Evolutionary conservation across 805 yeast genomes (phyloP), one percentile per base, ranked within the genome.

Genomic region (Myxozyma lipomycoides): DNA sequence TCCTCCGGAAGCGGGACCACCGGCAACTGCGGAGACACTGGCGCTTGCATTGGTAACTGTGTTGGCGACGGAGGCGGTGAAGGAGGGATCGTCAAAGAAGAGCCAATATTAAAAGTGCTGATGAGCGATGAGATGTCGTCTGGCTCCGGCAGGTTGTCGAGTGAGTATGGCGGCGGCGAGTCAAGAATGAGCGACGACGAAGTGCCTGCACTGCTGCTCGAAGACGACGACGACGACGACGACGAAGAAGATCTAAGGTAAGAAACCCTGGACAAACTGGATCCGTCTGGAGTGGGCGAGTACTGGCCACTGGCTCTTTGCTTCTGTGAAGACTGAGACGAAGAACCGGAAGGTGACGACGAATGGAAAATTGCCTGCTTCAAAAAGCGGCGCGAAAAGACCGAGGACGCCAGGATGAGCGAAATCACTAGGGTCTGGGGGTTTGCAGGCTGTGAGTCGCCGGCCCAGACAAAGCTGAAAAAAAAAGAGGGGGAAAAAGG

Each of bases 311-410:
- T 26, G 25, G 3, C 43, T 23, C 21, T 4, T 38, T 18, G 40
- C 10, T 17, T 26, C 23, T 26, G 41, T 21, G 24, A n/a, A n/a
- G n/a, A n/a, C n/a, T n/a, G n/a, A 32, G 35, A 32, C 3, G 15
- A 17, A 32, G 35, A 32, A 5, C 18, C 21, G 12, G 56, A 23
- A 19, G 53, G 40, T 22, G 56, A 43, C 24, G 53, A 43, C 12
- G 42, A 22, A 46, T 52, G 57, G 45, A 46, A 43, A 30, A 52
- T 36, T 12, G 54, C 50, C 51, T 49, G 55, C 57, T 52, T 52
- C 17, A 45, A 53, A 40, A 43, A 41, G 56, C 52, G 52, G 51
- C 57, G 57, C 36, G 57, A 52, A 28, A 49, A 49, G 39, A 52
- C 49, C 12, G 53, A 45, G 25, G 56, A 45, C 49, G 53, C 49